A percentile compares a stretch with the other conserved stretches of the same genome.
These are phyloP conservation scores for Terfezia claveryi DNA, from an alignment of 495 filamentous ascomycete species.

Conservation along the genomic window DNA sequence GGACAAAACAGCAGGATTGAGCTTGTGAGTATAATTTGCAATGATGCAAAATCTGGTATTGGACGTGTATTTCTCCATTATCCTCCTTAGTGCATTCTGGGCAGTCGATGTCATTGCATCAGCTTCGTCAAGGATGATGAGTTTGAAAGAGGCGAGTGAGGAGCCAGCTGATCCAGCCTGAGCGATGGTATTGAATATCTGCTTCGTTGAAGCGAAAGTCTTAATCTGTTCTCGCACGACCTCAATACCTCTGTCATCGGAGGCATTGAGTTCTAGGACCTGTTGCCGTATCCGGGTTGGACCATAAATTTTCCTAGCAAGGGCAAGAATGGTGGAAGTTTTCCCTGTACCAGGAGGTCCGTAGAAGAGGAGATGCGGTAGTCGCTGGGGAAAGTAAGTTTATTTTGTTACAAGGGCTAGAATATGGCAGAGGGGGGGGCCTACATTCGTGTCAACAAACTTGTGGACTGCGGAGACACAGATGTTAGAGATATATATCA, in stretches of 20 bases:
- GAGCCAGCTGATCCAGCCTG: constrained; percentile 26
- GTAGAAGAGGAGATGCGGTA: constrained; percentile 94
- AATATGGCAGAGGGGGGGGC: constrained; percentile 2
- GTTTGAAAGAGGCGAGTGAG: constrained; percentile 56
- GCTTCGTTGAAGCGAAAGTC: constrained; percentile 68
- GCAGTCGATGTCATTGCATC: constrained; percentile 95
- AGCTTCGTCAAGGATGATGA: constrained; percentile 94
- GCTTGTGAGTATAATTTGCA: constrained; percentile 97
- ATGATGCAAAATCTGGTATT: constrained; percentile 98
- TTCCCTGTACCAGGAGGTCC: constrained; percentile 94
- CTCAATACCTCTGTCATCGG: constrained; percentile 92
- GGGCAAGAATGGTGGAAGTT: constrained; percentile 86
- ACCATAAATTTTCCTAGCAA: constrained; percentile 85
- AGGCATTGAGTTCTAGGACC: constrained; percentile 93
- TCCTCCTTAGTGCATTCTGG: constrained; percentile 88
- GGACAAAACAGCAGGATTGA: constrained; percentile 82
- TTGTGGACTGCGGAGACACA: constrained; percentile 38
- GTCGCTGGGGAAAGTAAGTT: constrained; percentile 27
- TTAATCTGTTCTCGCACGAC: constrained; percentile 98
- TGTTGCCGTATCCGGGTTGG: constrained; percentile 85
- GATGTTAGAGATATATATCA: not conserved
- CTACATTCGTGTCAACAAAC: constrained; percentile 73
- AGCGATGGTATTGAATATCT: constrained; percentile 30
- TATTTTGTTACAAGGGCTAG: constrained; percentile 4
- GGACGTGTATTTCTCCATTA: constrained; percentile 98